Base-by-base conservation (phyloP, 306 rosid species). In the Dicorynia guianensis region DNA sequence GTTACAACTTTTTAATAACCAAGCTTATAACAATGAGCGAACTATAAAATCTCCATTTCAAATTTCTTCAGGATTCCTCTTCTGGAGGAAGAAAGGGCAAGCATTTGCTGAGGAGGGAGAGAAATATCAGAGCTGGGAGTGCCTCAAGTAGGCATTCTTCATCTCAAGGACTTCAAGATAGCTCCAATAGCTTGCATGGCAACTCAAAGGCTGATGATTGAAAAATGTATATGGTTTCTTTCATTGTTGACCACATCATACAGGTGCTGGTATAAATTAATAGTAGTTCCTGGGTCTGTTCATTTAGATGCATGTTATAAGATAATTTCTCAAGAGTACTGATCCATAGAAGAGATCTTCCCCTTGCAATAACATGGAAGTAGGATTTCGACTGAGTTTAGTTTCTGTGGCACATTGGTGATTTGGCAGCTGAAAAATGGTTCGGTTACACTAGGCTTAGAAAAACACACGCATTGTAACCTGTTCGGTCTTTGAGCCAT, bases 51-150 rank as follows among this genome's bases (percentile, higher is more conserved):
- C 39, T 61, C 25, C 52, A 66, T 49, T 30, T 38, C 14, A 38
- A 67, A 46, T 52, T 12, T 60, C 9, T 72, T 43, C 85, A 89
- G 89, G 90, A 80, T 58, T 74, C 63, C 7, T 74, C 79, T 74
- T 80, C 66, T 60, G 81, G 65, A 54, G 83, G 68, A 62, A 84
- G 72, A 78, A 94, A 90, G 83, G 85, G 71, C 38, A 90, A 88
- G 87, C 91, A 87, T 71, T 88, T 91, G 50, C 84, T 56, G 71
- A 86, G 62, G 77, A 85, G 84, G 79, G 78, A 80, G 61, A 79
- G 54, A 74, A 82, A 46, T 42, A 17, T 25, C 8, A 61, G 81
- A 3, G 83, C 83, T 30, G 87, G 87, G 72, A 78, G 95, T 55
- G 80, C 86, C 30, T 86, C 87, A 5, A 79, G 89, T 60, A 47